phyloP scores from a whole-genome alignment of 371 early-diverging fungal genomes.

The Circinella umbellata region DNA sequence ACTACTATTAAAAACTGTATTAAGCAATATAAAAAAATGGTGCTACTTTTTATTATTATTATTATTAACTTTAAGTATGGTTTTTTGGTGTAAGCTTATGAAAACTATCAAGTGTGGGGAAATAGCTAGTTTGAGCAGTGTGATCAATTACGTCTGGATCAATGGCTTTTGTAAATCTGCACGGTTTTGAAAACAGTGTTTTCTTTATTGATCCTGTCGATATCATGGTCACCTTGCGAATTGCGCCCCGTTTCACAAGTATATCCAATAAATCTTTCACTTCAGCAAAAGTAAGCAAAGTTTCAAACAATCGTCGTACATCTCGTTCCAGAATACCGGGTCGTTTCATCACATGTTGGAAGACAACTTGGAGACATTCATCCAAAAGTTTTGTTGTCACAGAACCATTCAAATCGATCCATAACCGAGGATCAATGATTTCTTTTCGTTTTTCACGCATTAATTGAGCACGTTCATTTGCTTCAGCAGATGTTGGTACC shows the following conservation, averaged over 20 bases:
- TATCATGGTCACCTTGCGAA: constrained; percentile 15
- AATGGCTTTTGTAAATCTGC: constrained; percentile 1
- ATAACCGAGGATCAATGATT: constrained; percentile 28
- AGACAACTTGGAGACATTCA: constrained; percentile 24
- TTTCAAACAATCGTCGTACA: constrained; percentile 18
- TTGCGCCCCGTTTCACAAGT: constrained; percentile 18
- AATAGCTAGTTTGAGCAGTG: constrained; percentile 19
- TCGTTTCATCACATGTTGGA: constrained; percentile 26
- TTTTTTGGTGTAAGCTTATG: not conserved
- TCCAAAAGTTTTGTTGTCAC: constrained; percentile 19
- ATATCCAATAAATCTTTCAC: constrained; percentile 28
- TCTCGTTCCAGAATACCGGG: constrained; percentile 36
- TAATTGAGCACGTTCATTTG: not conserved
- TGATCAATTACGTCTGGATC: constrained; percentile 9
- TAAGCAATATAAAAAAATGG: no score
- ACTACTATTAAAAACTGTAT: no score
- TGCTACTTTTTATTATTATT: no score
- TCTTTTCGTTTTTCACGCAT: constrained; percentile 10
- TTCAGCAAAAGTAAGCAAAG: constrained; percentile 21
- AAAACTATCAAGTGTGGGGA: constrained; percentile 12
- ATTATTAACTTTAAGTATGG: not conserved
- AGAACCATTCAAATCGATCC: constrained; percentile 36
- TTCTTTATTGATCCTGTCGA: not conserved
- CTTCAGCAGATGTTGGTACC: not conserved
- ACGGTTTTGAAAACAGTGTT: constrained; percentile 16